Base-by-base conservation (phyloP, 2,329 filamentous ascomycete genomes). In the Aureobasidium sp. region DNA sequence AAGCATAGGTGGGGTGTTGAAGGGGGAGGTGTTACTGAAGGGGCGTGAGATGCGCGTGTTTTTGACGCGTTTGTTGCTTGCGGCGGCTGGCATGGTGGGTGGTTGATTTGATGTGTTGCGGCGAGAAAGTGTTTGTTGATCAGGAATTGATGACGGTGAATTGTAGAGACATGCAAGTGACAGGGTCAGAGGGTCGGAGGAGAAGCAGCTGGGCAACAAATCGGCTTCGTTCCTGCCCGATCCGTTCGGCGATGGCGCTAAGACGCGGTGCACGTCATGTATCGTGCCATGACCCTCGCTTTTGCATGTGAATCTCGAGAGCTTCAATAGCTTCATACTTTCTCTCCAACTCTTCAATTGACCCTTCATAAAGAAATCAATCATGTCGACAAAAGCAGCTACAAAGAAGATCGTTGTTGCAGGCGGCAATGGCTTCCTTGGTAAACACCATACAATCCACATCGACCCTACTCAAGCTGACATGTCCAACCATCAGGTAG, bases 381-480 rank as follows among this genome's bases (percentile, higher is more conserved):
- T 48, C 27, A 62, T 62, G 61, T 49, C 55, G 34, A 62, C 64
- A 69, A 77, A 72, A 75, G 83, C 85, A 75, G 77, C 81, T 59
- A 79, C 82, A 66, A 96, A 91, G 77, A 88, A 85, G 75, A 80
- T 99, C 45, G 86, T 97, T 45, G 91, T 99, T 59, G 95, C 90
- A 67, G 94, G 94, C 67, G 93, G 93, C 63, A 97, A 90, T 75
- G 93, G 94, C 37, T 99, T 97, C 73, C 77, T 99, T 29, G 91
- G 91, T 76, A 71, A 34, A 71, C 32, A n/a, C 21, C 11, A 47
- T 29, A 32, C 30, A 16, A 9, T 16, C 14, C 44, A 30, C 21
- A 14, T 27, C 25, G 7, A 25, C 2, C 39, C 11, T 21, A 8
- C 9, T n/a, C 42, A 37, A 58, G 30, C 32, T 37, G 39, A 58